Evolutionary conservation across 352 stramenopile species (phyloP).

Genomic region (Globisporangium yorkense): DNA sequence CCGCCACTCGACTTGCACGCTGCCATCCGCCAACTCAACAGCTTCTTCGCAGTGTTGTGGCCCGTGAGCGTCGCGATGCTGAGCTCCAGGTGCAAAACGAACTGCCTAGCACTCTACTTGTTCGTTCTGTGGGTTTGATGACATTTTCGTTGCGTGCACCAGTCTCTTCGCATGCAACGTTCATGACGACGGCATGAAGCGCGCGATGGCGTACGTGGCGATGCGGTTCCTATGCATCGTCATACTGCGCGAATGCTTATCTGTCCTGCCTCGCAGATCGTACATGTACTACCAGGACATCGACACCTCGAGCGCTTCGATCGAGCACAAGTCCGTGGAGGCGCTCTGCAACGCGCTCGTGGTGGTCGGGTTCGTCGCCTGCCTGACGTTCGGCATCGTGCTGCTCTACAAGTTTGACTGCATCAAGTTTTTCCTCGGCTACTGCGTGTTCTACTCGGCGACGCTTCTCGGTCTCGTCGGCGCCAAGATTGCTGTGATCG

Average conservation of each 20-base stretch:
- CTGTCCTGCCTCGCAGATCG: constrained; percentile 19
- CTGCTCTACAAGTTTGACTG: constrained; percentile 83
- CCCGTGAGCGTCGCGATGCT: constrained; percentile 73
- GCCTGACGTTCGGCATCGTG: constrained; percentile 75
- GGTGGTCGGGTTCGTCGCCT: constrained; percentile 74
- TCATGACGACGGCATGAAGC: constrained; percentile 33
- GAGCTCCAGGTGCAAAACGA: constrained; percentile 34
- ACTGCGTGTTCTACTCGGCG: constrained; percentile 72
- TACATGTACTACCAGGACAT: constrained; percentile 84
- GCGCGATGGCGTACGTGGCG: constrained; percentile 48
- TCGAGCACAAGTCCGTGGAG: constrained; percentile 39
- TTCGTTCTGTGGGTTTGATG: neutral
- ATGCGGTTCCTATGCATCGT: neutral
- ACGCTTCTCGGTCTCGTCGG: constrained; percentile 65
- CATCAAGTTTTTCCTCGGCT: constrained; percentile 67
- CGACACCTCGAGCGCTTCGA: constrained; percentile 34
- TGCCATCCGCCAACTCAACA: constrained; percentile 63
- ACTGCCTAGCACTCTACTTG: neutral
- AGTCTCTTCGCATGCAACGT: constrained; percentile 53
- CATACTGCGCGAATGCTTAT: neutral
- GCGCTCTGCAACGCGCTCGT: constrained; percentile 74
- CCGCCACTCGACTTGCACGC: constrained; percentile 20
- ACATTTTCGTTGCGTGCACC: neutral
- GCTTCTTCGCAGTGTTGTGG: constrained; percentile 70
- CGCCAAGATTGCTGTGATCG: constrained; percentile 63